phyloP scores from a whole-genome alignment of 176 grass and related monocot genomes.

The Rhynchospora breviuscula region DNA sequence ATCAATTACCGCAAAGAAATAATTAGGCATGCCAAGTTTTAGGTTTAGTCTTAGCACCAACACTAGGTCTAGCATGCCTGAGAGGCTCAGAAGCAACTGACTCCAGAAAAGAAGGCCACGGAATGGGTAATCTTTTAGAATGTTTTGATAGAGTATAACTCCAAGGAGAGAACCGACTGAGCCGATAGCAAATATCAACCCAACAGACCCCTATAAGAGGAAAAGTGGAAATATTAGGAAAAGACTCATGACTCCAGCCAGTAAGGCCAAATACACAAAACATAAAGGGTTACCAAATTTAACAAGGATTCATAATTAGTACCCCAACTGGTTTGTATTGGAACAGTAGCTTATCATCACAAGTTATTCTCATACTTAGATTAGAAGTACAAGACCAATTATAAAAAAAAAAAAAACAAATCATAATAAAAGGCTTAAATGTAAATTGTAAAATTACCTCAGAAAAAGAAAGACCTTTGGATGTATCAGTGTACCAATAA shows the following conservation, averaged over 20 bases:
- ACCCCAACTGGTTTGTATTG: not conserved
- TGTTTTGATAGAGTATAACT: constrained; percentile 70
- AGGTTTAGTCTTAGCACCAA: constrained; percentile 68
- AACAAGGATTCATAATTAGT: not conserved
- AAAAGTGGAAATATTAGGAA: constrained; percentile 19
- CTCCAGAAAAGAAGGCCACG: constrained; percentile 59
- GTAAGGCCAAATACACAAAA: not conserved
- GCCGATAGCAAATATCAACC: constrained; percentile 69
- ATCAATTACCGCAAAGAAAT: constrained; percentile 72
- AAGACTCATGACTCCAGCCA: not conserved
- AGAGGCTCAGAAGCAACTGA: constrained; percentile 56
- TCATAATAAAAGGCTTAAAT: not conserved
- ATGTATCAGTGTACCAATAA: constrained; percentile 78
- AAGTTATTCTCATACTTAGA: not conserved
- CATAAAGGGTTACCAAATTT: not conserved
- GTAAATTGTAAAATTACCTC: constrained; percentile 38
- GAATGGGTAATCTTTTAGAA: constrained; percentile 58
- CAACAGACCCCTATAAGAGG: constrained; percentile 58
- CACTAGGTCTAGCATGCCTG: constrained; percentile 77
- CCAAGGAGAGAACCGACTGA: constrained; percentile 68
- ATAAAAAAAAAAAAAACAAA: not conserved
- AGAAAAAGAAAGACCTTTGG: constrained; percentile 59
- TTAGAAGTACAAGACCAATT: not conserved
- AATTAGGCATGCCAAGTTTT: constrained; percentile 66
- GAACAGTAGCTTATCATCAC: not conserved